Evolutionary conservation across 495 filamentous ascomycete species (phyloP).

Genomic region (Xylaria telfairii): DNA sequence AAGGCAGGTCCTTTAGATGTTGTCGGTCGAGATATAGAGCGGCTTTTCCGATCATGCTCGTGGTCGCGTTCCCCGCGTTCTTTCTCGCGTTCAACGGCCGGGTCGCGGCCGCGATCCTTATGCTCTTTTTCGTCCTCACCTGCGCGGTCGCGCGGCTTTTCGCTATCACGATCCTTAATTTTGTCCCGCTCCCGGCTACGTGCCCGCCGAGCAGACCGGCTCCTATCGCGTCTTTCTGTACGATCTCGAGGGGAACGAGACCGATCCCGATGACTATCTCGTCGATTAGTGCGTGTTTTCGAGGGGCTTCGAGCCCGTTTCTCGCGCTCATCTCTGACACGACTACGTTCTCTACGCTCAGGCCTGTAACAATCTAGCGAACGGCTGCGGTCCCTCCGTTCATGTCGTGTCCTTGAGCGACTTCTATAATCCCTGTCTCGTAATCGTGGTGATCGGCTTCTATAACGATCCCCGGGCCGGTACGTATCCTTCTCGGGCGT

Average conservation of each 20-base stretch:
- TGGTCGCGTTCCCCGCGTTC: slow-evolving; percentile 26
- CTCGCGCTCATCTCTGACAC: slow-evolving; percentile 37
- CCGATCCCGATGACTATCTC: slow-evolving; percentile 38
- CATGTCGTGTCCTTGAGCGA: slow-evolving; percentile 26
- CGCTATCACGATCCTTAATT: slow-evolving; percentile 27
- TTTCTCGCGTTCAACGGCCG: slow-evolving; percentile 32
- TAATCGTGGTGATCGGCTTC: slow-evolving; percentile 37
- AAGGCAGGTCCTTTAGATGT: slow-evolving; percentile 35
- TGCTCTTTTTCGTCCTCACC: slow-evolving; percentile 27
- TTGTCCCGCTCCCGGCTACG: slow-evolving; percentile 33
- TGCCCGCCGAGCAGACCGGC: slow-evolving; percentile 37
- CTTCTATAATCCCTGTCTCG: slow-evolving; percentile 37
- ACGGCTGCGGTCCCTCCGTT: slow-evolving; percentile 28
- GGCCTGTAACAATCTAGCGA: slow-evolving; percentile 41
- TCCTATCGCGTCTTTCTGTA: slow-evolving; percentile 42
- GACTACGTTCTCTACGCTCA: slow-evolving; percentile 49
- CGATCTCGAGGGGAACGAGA: slow-evolving; percentile 42
- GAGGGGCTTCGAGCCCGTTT: slow-evolving; percentile 40
- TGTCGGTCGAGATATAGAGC: slow-evolving; percentile 44
- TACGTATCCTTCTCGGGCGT: slow-evolving; percentile 41
- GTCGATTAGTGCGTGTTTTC: slow-evolving; percentile 29
- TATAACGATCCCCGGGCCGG: slow-evolving; percentile 40
- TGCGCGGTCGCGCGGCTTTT: slow-evolving; percentile 20
- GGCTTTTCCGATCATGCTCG: slow-evolving; percentile 42
- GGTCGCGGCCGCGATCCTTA: slow-evolving; percentile 27